Evolutionary conservation across 306 rosid genomes (phyloP).

Genomic region (Trifolium fragiferum): DNA sequence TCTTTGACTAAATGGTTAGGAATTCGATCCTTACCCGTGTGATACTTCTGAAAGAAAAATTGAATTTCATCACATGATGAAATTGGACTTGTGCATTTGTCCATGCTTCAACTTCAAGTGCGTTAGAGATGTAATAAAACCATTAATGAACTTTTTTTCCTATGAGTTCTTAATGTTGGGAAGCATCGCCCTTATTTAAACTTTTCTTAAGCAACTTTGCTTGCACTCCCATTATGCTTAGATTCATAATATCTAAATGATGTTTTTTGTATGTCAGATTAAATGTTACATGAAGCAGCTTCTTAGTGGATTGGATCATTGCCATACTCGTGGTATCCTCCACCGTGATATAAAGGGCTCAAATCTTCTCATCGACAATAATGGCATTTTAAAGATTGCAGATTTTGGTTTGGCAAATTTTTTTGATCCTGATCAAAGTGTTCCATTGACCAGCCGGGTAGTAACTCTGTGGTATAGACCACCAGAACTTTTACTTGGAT

Average conservation of each 20-base stretch:
- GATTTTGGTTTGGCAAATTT: slow-evolving; percentile 94
- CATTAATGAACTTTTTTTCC: background rate
- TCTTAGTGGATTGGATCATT: slow-evolving; percentile 85
- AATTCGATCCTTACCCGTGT: too few relatives aligned
- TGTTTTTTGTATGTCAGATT: slow-evolving; percentile 51
- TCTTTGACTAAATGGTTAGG: too few relatives aligned
- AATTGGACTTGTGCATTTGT: background rate
- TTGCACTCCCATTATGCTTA: slow-evolving; percentile 27
- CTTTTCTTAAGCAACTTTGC: slow-evolving; percentile 8
- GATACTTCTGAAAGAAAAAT: too few relatives aligned
- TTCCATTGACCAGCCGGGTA: slow-evolving; percentile 86
- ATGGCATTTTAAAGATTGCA: slow-evolving; percentile 87
- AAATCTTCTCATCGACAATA: slow-evolving; percentile 83
- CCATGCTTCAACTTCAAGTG: background rate
- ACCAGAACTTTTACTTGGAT: slow-evolving; percentile 95
- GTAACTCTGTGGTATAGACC: slow-evolving; percentile 98
- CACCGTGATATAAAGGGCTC: slow-evolving; percentile 99
- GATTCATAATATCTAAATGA: slow-evolving; percentile 37
- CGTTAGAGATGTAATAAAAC: background rate
- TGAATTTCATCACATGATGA: too few relatives aligned
- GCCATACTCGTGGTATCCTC: slow-evolving; percentile 86
- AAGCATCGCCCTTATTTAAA: slow-evolving; percentile 22
- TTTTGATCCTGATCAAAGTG: slow-evolving; percentile 66
- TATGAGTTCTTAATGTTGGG: slow-evolving; percentile 9
- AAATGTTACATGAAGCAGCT: slow-evolving; percentile 96